Base-by-base conservation (phyloP, 306 rosid species). In the Prosopis cineraria region DNA sequence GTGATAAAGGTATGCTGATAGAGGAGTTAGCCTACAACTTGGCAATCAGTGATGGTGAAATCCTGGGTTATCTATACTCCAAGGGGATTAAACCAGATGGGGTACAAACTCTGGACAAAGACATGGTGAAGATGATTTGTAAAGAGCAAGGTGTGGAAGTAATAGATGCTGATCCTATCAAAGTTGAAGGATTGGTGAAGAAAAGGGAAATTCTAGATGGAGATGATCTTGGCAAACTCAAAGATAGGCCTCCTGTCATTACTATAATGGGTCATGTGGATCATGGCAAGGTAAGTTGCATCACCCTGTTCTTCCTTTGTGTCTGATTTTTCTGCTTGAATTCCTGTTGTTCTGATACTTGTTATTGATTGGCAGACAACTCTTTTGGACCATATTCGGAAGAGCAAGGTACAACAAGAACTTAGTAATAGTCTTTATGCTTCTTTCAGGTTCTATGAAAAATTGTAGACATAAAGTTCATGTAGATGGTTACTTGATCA, bases 191-290 rank as follows among this genome's bases (percentile, higher is more conserved):
- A 71, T 82, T 84, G 79, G 97, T 84, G 36, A 95, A 81, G 86
- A 93, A 89, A 90, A 88, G 84, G 74, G 94, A 84, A 66, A 74
- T 91, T 75, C 74, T 93, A 55, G 90, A 90, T 79, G 96, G 87
- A 80, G 91, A 86, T 64, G 99, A 95, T 74, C 84, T 90, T 27
- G 91, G 87, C 80, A 95, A 93, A 79, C 98, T 95, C 77, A 85
- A 87, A 90, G 85, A 85, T 47, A 90, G 99, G 81, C 99, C 99
- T 74, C 99, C 99, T 59, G 97, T 95, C 31, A 88, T 95, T 43
- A 95, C 99, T 62, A 95, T 95, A 70, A 95, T 95, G 99, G 99
- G 99, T 55, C 99, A 95, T 71, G 99, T 95, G 64, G 99, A 93
- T 89, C 99, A 95, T 41, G 99, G 99, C 88, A 95, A 95, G 90